Evolutionary conservation across 495 filamentous ascomycete species (phyloP).

Genomic region (Hypoxylon cercidicola): DNA sequence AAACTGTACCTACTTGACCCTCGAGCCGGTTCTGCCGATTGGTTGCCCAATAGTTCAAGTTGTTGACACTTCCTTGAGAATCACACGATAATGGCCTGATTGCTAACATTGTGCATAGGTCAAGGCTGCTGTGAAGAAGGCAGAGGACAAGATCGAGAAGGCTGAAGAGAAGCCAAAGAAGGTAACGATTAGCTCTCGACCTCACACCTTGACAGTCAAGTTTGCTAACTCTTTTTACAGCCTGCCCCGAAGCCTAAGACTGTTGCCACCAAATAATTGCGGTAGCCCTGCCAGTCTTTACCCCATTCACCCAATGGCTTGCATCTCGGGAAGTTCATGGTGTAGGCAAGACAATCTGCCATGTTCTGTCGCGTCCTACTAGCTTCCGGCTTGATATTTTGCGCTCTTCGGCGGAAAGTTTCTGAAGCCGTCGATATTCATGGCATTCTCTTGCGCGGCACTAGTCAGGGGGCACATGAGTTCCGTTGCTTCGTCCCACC

Average conservation of each 20-base stretch:
- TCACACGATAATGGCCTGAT: not conserved
- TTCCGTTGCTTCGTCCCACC: not conserved
- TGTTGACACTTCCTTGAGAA: conserved; percentile 7
- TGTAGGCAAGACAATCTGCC: conserved; percentile 1
- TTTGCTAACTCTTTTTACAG: conserved; percentile 10
- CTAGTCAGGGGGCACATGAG: not conserved
- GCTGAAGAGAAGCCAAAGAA: conserved; percentile 30
- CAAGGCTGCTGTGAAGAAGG: conserved; percentile 61
- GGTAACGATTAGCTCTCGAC: conserved; percentile 6
- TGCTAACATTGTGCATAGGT: conserved; percentile 52
- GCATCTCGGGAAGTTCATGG: not conserved
- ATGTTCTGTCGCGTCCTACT: not conserved
- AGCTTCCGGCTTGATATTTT: conserved; percentile 4
- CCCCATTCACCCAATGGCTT: not conserved
- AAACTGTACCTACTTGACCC: too few relatives aligned
- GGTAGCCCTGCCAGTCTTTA: not conserved
- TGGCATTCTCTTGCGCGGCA: not conserved
- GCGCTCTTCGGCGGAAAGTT: conserved; percentile 3
- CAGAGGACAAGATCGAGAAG: conserved; percentile 38
- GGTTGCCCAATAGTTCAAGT: not conserved
- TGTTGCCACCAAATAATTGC: conserved; percentile 53
- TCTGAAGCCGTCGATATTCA: not conserved
- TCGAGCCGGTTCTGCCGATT: not conserved
- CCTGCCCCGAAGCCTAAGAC: conserved; percentile 52
- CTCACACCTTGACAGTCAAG: not conserved